These are phyloP conservation scores for Lentinula raphanica DNA, from an alignment of 768 basidiomycete species.

Conservation along the genomic window DNA sequence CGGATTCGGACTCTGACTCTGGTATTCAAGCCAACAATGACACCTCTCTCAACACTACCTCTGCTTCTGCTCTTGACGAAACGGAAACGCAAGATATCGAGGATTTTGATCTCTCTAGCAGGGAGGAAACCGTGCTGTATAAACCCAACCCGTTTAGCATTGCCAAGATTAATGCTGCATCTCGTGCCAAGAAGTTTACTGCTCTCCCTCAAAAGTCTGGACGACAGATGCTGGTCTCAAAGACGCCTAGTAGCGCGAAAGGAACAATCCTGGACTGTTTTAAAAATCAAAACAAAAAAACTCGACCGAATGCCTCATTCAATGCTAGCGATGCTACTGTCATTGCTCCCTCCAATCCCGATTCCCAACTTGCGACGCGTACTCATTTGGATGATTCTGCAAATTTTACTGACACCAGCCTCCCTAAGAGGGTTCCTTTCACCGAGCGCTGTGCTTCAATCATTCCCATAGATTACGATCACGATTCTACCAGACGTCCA, in stretches of 20 bases:
- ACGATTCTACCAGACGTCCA: not conserved
- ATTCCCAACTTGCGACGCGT: too few species aligned
- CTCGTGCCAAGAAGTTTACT: constrained; percentile 25
- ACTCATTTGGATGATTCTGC: not conserved
- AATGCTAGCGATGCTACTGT: too few species aligned
- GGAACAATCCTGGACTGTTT: constrained; percentile 40
- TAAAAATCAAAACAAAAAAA: constrained; percentile 32
- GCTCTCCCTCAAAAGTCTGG: constrained; percentile 2
- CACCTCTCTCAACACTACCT: constrained; percentile 7
- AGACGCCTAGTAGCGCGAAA: not conserved
- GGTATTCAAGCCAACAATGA: constrained; percentile 15
- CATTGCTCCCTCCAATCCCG: not conserved
- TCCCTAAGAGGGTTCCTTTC: not conserved
- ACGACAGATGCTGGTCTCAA: not conserved
- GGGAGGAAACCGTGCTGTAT: constrained; percentile 59
- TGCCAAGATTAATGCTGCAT: constrained; percentile 71
- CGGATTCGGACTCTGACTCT: constrained; percentile 15
- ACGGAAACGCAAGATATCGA: constrained; percentile 20
- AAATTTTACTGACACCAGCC: not conserved
- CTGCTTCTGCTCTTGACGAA: not conserved
- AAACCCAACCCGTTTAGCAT: constrained; percentile 79
- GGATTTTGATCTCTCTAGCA: constrained; percentile 55
- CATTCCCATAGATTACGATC: not conserved
- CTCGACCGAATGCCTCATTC: not conserved
- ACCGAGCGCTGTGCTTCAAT: too few species aligned